Evolutionary conservation across 495 filamentous ascomycete genomes (phyloP).

Genomic region (Hyaloscypha hepaticicola): DNA sequence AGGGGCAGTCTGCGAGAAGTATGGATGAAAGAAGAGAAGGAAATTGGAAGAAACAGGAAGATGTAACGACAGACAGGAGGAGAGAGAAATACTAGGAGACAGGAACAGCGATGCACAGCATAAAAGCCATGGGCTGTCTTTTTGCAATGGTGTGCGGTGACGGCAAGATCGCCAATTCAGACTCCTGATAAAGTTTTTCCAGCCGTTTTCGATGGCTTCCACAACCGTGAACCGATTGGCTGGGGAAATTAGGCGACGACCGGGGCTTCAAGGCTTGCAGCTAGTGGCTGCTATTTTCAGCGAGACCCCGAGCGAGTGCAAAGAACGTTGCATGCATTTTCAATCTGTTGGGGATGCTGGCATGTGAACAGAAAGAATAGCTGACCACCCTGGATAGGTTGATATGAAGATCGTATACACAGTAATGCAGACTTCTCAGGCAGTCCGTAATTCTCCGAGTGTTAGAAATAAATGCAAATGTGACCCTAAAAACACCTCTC

Average conservation of each 20-base stretch:
- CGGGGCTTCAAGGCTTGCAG: neutral
- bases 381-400: neutral
- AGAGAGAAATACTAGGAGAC: neutral
- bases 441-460: neutral
- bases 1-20: neutral
- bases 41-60: neutral
- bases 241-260: neutral
- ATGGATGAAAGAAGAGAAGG: neutral
- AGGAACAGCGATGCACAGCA: constrained; percentile 4
- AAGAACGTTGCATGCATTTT: neutral
- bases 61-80: constrained; percentile 5
- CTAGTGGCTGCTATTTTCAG: neutral
- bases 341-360: neutral
- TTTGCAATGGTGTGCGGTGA: neutral
- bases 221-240: neutral
- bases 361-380: neutral
- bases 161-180: constrained; percentile 2
- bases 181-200: constrained; percentile 1
- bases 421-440: neutral
- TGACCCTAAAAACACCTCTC: neutral
- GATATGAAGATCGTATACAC: neutral
- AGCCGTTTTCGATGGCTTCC: neutral
- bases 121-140: constrained; percentile 14
- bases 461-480: neutral
- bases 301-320: neutral